phyloP scores from a whole-genome alignment of 1,284 basidiomycete genomes.

The Moesziomyces sp. region DNA sequence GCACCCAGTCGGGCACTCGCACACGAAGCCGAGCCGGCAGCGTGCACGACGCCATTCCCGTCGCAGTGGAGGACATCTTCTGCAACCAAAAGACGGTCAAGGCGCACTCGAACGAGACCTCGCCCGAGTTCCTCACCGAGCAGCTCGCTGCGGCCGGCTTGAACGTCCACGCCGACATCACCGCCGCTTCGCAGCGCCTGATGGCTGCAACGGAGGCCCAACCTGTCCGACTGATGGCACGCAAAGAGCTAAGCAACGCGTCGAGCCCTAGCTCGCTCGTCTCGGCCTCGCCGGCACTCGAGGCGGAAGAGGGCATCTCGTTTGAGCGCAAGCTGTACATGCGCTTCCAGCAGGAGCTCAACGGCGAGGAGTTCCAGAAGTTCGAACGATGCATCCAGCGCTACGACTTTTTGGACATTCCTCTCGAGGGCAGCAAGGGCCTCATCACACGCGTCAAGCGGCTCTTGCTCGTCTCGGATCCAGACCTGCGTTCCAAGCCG shows the following conservation, averaged over 20 bases:
- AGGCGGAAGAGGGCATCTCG: constrained; percentile 10
- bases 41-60: constrained; percentile 60
- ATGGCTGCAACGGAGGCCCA: constrained; percentile 26
- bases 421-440: constrained; percentile 56
- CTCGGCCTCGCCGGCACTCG: constrained; percentile 16
- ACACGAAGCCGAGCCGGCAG: constrained; percentile 55
- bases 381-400: constrained; percentile 60
- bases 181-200: constrained; percentile 35
- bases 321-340: constrained; percentile 56
- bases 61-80: constrained; percentile 59
- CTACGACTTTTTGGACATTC: constrained; percentile 61
- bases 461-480: constrained; percentile 54
- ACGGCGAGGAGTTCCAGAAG: constrained; percentile 48
- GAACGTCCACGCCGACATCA: constrained; percentile 14
- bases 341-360: constrained; percentile 50
- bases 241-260: constrained; percentile 12
- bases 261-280: constrained; percentile 28
- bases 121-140: constrained; percentile 30
- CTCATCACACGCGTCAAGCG: constrained; percentile 60
- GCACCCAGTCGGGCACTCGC: constrained; percentile 43
- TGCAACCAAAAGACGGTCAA: constrained; percentile 40
- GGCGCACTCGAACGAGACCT: constrained; percentile 41
- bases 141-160: constrained; percentile 24
- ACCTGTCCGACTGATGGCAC: constrained; percentile 20
- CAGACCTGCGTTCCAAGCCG: constrained; percentile 48